These are phyloP conservation scores for Triangularia setosa DNA, from an alignment of 2,329 filamentous ascomycete genomes.

Conservation along the genomic window DNA sequence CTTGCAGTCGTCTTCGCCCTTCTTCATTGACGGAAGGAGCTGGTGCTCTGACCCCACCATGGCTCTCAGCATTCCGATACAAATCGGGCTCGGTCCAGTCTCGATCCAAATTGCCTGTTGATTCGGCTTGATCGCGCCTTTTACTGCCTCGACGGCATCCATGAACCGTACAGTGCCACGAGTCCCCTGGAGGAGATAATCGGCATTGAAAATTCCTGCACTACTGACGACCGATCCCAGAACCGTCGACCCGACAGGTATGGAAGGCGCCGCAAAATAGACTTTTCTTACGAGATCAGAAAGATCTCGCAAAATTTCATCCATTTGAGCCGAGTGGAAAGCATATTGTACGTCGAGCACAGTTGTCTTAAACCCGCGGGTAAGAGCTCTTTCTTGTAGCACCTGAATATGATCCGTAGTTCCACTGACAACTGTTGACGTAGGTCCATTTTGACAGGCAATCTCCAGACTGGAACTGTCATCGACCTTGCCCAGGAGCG, in stretches of 20 bases:
- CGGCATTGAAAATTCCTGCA: constrained; percentile 50
- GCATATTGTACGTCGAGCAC: constrained; percentile 48
- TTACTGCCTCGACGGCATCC: constrained; percentile 66
- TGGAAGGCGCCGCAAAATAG: constrained; percentile 40
- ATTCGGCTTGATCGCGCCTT: constrained; percentile 36
- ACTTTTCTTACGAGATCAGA: constrained; percentile 39
- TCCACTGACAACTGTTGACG: constrained; percentile 65
- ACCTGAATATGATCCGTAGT: constrained; percentile 37
- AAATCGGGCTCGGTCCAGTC: constrained; percentile 49
- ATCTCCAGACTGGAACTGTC: constrained; percentile 25
- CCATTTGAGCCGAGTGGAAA: constrained; percentile 50
- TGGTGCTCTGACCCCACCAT: background rate
- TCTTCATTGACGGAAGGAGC: constrained; percentile 11
- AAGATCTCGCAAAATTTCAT: constrained; percentile 54
- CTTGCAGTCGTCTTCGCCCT: constrained; percentile 3
- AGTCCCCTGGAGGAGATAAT: constrained; percentile 61
- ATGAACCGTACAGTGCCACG: constrained; percentile 66
- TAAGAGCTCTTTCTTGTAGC: constrained; percentile 37
- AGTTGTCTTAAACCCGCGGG: constrained; percentile 37
- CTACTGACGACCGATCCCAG: constrained; percentile 54
- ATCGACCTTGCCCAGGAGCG: constrained; percentile 43
- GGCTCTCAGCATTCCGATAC: constrained; percentile 49
- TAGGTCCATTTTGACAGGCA: constrained; percentile 71
- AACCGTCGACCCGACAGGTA: constrained; percentile 67
- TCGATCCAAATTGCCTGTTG: constrained; percentile 41